Base-by-base conservation (phyloP, 352 stramenopile genomes). In the Globisporangium abappressorium region DNA sequence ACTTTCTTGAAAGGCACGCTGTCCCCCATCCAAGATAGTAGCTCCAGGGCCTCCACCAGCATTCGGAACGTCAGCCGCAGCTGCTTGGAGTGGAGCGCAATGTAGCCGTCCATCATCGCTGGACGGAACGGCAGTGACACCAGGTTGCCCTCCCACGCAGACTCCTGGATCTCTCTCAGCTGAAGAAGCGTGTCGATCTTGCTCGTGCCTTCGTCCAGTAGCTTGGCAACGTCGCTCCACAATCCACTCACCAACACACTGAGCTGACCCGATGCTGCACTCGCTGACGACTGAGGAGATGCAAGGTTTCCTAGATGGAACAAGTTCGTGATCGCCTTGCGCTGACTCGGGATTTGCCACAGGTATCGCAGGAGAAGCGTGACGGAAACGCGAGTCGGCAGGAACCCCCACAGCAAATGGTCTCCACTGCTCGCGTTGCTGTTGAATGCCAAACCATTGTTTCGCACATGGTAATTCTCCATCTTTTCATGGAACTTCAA, bases 401-500 rank as follows among this genome's bases (percentile, higher is more conserved):
- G 34, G 54, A 93, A 91, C 1, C 85, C 81, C 85, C 85, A 93
- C 8, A 90, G 59, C 66, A 88, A 77, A 64, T 91, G 81, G 70
- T 91, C 85, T 15, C 81, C 83, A 30, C 75, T 90, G 56, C 75
- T 80, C 12, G 68, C 79, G 49, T 82, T 85, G 68, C 77, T 90
- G 34, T 82, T 84, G 56, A 90, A 90, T 28, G 83, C 77, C 49
- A 89, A 69, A 2, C 84, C 84, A 36, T 88, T 89, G 68, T 90
- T 90, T 55, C 77, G 82, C 33, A 72, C 64, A 58, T 90, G 84
- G 74, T 93, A 93, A 41, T 70, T 76, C 57, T 92, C 85, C 82
- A 93, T 87, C 49, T 93, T 82, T 18, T 77, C 72, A 66, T 93
- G 83, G 63, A 92, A 93, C 22, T 81, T 76, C 7, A 93, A 62